These are phyloP conservation scores for Aureobasidium sp. DNA, from an alignment of 2,329 filamentous ascomycete genomes.

Conservation along the genomic window DNA sequence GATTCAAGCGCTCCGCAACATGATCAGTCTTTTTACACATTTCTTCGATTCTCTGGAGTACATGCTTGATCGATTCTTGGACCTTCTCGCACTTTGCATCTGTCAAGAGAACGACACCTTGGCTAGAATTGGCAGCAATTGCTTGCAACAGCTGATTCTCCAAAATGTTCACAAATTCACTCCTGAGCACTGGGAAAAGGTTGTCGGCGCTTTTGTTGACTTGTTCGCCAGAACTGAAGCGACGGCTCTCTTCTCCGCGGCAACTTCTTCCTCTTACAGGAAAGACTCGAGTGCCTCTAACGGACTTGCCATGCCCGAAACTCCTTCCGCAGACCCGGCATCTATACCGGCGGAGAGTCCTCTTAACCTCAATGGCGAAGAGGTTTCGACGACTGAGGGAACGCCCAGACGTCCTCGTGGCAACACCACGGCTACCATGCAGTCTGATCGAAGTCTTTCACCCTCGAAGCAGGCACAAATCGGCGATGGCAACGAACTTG, in stretches of 20 bases:
- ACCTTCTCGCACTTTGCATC: slow-evolving; percentile 89
- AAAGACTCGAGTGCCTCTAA: slow-evolving; percentile 17
- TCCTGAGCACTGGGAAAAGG: slow-evolving; percentile 81
- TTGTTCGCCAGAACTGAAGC: slow-evolving; percentile 92
- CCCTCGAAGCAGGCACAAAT: slow-evolving; percentile 10
- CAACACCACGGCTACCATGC: slow-evolving; percentile 7
- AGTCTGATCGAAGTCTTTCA: slow-evolving; percentile 7
- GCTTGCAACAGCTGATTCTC: slow-evolving; percentile 88
- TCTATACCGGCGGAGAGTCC: slow-evolving; percentile 34
- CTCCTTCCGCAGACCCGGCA: slow-evolving; percentile 26
- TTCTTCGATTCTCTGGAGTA: slow-evolving; percentile 95
- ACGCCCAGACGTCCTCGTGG: slow-evolving; percentile 4
- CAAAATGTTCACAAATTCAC: slow-evolving; percentile 94
- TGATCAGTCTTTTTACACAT: slow-evolving; percentile 98
- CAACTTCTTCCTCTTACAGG: slow-evolving; percentile 41
- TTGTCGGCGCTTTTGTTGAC: slow-evolving; percentile 92
- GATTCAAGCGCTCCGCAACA: slow-evolving; percentile 96
- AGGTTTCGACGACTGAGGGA: not conserved
- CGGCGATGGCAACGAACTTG: slow-evolving; percentile 47
- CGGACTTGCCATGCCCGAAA: slow-evolving; percentile 33
- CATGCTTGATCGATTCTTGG: slow-evolving; percentile 96
- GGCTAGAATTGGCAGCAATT: slow-evolving; percentile 95
- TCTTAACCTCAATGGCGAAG: slow-evolving; percentile 36
- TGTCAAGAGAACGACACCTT: slow-evolving; percentile 99
- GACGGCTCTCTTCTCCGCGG: slow-evolving; percentile 89